phyloP scores from a whole-genome alignment of 2,329 filamentous ascomycete genomes.

The Aspergillus neotritici region DNA sequence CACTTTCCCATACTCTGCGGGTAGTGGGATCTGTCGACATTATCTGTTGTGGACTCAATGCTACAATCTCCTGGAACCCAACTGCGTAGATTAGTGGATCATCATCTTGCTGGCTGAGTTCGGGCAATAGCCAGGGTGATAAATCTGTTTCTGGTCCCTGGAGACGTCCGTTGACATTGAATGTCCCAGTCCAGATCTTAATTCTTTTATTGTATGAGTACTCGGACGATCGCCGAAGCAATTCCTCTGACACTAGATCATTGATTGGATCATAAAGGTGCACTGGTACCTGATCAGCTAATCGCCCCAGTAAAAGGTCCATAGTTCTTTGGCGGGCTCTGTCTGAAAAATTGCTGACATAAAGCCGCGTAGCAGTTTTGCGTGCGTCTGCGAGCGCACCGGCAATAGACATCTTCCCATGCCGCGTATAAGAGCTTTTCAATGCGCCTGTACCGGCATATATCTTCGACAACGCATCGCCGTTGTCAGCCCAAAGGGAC shows the following conservation, averaged over 20 bases:
- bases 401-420: conserved; percentile 91
- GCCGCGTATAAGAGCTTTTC: conserved; percentile 89
- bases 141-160: conserved; percentile 73
- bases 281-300: conserved; percentile 78
- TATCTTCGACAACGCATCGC: conserved; percentile 86
- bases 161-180: conserved; percentile 88
- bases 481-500: conserved; percentile 94
- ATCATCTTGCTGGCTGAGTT: conserved; percentile 49
- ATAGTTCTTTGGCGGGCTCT: conserved; percentile 91
- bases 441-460: conserved; percentile 94
- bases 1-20: conserved; percentile 78
- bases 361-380: conserved; percentile 88
- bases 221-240: conserved; percentile 60
- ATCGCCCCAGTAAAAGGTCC: conserved; percentile 78
- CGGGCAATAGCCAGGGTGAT: conserved; percentile 72
- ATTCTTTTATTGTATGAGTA: conserved; percentile 71
- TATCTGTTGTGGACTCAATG: conserved; percentile 93
- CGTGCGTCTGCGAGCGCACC: conserved; percentile 91
- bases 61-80: conserved; percentile 97
- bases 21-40: conserved; percentile 94
- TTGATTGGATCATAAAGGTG: conserved; percentile 91
- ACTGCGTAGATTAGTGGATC: conserved; percentile 83
- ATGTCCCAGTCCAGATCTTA: conserved; percentile 79
- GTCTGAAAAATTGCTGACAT: conserved; percentile 97
- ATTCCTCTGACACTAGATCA: conserved; percentile 75